Evolutionary conservation across 495 filamentous ascomycete genomes (phyloP).

Genomic region (Aspergillus bridgeri): DNA sequence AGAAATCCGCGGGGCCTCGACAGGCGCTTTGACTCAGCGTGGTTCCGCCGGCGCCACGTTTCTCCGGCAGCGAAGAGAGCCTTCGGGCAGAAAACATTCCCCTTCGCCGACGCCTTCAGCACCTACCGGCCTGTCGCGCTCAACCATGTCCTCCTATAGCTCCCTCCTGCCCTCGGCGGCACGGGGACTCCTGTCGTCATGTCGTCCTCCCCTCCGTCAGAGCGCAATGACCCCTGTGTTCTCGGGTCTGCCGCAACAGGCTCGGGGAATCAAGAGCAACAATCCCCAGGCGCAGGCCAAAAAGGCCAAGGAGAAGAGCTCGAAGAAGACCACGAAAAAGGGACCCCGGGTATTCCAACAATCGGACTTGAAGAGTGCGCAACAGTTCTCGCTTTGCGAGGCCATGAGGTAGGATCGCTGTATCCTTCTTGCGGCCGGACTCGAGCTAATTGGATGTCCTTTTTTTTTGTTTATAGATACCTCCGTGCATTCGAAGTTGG

Average conservation of each 20-base stretch:
- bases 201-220: constrained; percentile 29
- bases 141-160: constrained; percentile 40
- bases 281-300: constrained; percentile 32
- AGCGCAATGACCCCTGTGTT: constrained; percentile 34
- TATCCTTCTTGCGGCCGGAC: constrained; percentile 7
- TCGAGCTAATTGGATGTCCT: neutral
- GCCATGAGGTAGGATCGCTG: constrained; percentile 72
- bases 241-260: constrained; percentile 35
- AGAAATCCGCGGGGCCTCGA: constrained; percentile 10
- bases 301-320: constrained; percentile 46
- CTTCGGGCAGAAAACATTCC: constrained; percentile 41
- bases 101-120: constrained; percentile 7
- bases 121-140: neutral
- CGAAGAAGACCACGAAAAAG: constrained; percentile 69
- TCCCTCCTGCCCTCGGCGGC: constrained; percentile 38
- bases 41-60: constrained; percentile 29
- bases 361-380: constrained; percentile 55
- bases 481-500: constrained; percentile 91
- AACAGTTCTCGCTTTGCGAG: constrained; percentile 80
- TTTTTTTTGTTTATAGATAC: too few species aligned
- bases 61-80: constrained; percentile 30
- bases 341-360: constrained; percentile 58
- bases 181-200: constrained; percentile 37
- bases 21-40: constrained; percentile 13
- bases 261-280: constrained; percentile 34